Evolutionary conservation across 768 basidiomycete species (phyloP).

Genomic region (Kwoniella sp.): DNA sequence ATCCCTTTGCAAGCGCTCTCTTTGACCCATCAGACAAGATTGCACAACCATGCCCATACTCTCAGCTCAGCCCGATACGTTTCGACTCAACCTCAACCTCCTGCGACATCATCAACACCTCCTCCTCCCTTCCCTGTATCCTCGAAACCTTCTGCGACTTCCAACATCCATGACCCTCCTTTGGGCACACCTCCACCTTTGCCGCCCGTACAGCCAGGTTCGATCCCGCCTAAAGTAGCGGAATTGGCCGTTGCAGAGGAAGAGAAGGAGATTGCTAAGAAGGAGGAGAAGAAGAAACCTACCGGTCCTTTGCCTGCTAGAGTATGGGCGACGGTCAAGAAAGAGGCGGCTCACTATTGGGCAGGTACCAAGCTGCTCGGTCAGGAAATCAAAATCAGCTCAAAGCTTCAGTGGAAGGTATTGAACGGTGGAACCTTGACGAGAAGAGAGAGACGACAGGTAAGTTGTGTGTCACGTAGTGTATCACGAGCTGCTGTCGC

Average conservation of each 20-base stretch:
- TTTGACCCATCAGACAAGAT: conserved; percentile 9
- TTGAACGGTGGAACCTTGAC: conserved; percentile 88
- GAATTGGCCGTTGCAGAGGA: conserved; percentile 24
- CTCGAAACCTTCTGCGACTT: conserved; percentile 12
- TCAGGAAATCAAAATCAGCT: conserved; percentile 88
- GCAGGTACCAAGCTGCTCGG: conserved; percentile 90
- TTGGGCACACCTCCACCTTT: conserved; percentile 36
- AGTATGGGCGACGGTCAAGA: conserved; percentile 90
- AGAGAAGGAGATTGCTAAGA: conserved; percentile 36
- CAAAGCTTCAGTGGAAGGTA: conserved; percentile 85
- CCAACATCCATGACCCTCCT: conserved; percentile 27
- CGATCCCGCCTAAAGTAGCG: conserved; percentile 32
- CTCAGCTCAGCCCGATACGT: conserved; percentile 14
- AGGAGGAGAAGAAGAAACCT: conserved; percentile 40
- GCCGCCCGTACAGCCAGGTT: conserved; percentile 27
- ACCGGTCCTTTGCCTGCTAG: conserved; percentile 58
- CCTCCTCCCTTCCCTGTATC: conserved; percentile 20
- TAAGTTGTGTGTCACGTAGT: conserved; percentile 47
- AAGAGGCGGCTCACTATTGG: conserved; percentile 96
- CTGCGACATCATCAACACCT: conserved; percentile 14
- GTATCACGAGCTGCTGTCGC: too few relatives aligned
- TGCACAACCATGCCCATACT: conserved; percentile 4
- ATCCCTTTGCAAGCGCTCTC: conserved; percentile 18
- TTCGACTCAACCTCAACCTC: conserved; percentile 23
- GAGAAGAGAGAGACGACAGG: conserved; percentile 90